A percentile compares a stretch with the other conserved stretches of the same genome.
Evolutionary conservation across 192 early-diverging fungal species (phyloP).

Genomic region (Coemansia asiatica): DNA sequence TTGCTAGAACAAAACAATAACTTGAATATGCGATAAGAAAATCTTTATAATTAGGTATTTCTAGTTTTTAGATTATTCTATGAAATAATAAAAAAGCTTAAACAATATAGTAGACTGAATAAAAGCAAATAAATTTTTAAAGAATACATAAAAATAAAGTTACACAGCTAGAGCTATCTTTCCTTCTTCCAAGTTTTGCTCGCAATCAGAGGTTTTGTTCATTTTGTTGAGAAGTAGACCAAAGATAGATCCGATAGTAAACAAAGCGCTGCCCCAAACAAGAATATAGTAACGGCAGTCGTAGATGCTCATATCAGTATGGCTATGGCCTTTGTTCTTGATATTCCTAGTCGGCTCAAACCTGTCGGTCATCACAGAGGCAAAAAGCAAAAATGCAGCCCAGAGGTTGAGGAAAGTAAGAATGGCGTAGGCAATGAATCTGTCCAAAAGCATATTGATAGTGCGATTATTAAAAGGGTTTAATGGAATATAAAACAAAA

Average conservation of each 20-base stretch:
- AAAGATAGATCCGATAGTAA: not conserved
- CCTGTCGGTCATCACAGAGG: not conserved
- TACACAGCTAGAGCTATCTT: conserved; percentile 5
- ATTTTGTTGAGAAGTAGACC: conserved; percentile 2
- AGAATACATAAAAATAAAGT: not conserved
- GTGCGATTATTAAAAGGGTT: not conserved
- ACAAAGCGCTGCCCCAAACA: conserved; percentile 3
- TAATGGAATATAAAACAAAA: not conserved
- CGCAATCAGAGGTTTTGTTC: not conserved
- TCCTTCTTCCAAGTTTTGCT: not conserved
- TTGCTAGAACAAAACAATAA: not conserved
- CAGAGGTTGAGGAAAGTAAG: conserved; percentile 9
- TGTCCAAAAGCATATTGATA: not conserved
- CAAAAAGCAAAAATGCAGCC: conserved; percentile 2
- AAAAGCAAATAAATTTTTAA: not conserved
- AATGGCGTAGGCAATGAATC: conserved; percentile 3
- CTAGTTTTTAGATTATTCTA: no score
- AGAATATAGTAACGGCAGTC: not conserved
- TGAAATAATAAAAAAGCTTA: no score
- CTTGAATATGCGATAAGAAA: no score
- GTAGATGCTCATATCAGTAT: not conserved
- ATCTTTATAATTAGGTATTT: no score
- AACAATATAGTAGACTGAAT: not conserved
- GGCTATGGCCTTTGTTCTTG: not conserved
- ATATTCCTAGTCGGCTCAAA: not conserved